Evolutionary conservation across 2,329 filamentous ascomycete species (phyloP), one percentile per base, ranked within the genome.

Genomic region (Arthrinium phaeospermum): DNA sequence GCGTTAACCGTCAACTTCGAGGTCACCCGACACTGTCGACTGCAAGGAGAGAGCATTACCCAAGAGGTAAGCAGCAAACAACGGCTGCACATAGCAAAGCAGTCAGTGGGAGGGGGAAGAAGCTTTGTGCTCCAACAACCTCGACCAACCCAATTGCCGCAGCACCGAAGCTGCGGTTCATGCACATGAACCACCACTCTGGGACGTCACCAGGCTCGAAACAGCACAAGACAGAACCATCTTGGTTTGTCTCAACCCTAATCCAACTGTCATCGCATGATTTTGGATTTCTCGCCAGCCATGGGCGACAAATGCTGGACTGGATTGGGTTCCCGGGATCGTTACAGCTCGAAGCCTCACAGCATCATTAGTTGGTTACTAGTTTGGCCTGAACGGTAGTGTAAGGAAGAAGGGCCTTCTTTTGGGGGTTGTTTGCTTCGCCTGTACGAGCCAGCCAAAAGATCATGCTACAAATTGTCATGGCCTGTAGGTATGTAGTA

Each of bases 171-270:
- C 30, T 37, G 57, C 22, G 57, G 57, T 64, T 64, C 57, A 64
- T 64, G 57, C 57, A 64, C 57, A 64, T 64, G 57, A 64, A 64
- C 57, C 57, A 41, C 57, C 13, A 64, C 57, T 41, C 57, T 64
- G 57, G 57, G 57, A 64, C 57, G 34, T 64, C 57, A 64, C 57
- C 57, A 64, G 57, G 34, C 57, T 64, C 57, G 19, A 64, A 64
- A 64, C 57, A 64, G 57, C 22, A 64, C 34, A 64, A 64, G 57
- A 64, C 57, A 64, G 22, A 41, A 64, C 34, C 57, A 37, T 64
- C 57, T 64, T 30, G 57, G 19, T 64, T 64, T 64, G 57, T 64
- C 57, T 64, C 57, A 64, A 64, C 57, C 57, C 57, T 64, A 64
- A 41, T 41, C 57, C 30, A 41, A 64, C 57, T 64, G 34, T 64